Evolutionary conservation across 768 basidiomycete species (phyloP).

Genomic region (Fomitopsis pulvina): DNA sequence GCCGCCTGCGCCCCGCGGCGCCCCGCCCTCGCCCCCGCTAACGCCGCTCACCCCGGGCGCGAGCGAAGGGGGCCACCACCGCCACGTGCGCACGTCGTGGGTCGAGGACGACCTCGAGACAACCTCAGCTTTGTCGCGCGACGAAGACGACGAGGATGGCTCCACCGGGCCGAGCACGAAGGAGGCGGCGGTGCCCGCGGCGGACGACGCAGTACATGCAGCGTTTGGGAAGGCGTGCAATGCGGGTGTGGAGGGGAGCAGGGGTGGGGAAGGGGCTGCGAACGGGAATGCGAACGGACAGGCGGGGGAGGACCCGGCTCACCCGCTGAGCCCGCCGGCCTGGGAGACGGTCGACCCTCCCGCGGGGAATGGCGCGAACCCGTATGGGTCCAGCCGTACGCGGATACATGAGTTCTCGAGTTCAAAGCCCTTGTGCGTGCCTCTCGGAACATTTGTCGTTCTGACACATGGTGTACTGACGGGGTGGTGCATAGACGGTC

Average conservation of each 20-base stretch:
- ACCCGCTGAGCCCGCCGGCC: constrained; percentile 51
- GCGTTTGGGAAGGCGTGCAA: background rate
- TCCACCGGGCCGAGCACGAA: background rate
- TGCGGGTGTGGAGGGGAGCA: background rate
- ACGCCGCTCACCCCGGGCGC: constrained; percentile 1
- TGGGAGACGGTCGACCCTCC: constrained; percentile 60
- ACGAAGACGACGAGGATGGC: background rate
- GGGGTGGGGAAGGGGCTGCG: too few relatives aligned
- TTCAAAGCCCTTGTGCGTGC: constrained; percentile 11
- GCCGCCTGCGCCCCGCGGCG: constrained; percentile 4
- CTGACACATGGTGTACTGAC: background rate
- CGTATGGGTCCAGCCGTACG: constrained; percentile 6
- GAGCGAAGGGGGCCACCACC: background rate
- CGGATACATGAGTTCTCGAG: constrained; percentile 12
- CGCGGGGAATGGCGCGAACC: constrained; percentile 27
- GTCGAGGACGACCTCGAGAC: constrained; percentile 9
- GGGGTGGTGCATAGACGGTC: background rate
- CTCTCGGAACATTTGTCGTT: background rate
- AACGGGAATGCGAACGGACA: background rate
- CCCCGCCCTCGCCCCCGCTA: constrained; percentile 1
- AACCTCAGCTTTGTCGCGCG: background rate
- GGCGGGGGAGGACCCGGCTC: constrained; percentile 15
- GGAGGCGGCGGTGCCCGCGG: background rate
- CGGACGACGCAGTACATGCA: background rate
- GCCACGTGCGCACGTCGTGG: constrained; percentile 1